Conservation (phyloP, 1,284 basidiomycete genomes). For the Cystobasidiaceae sp. region DNA sequence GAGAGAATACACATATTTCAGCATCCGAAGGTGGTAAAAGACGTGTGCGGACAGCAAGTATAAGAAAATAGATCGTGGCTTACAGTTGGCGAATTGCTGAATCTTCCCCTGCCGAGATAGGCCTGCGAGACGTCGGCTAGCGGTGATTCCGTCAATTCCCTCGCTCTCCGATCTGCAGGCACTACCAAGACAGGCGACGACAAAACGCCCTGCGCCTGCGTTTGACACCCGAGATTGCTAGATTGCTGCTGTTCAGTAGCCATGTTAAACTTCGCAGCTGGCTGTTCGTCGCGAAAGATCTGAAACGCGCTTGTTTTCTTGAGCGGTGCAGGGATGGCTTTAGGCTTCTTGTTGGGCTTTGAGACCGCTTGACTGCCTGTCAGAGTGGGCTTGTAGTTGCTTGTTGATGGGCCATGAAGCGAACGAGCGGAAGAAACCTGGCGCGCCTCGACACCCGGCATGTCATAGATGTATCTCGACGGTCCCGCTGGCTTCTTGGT, state of each 20-base stretch:
- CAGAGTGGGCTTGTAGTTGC: background rate
- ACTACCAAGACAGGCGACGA: background rate
- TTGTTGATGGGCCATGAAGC: background rate
- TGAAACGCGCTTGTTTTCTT: background rate
- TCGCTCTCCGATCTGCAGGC: background rate
- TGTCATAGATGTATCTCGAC: slow-evolving; percentile 12
- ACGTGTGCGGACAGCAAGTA: too few relatives aligned
- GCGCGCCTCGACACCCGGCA: background rate
- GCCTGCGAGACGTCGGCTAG: slow-evolving; percentile 17
- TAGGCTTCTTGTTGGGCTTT: slow-evolving; percentile 3
- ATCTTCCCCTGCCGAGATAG: slow-evolving; percentile 1
- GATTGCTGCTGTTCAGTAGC: background rate
- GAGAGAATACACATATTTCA: background rate
- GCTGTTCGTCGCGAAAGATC: background rate
- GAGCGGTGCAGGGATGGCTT: background rate
- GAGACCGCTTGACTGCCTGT: background rate
- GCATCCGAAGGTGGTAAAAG: background rate
- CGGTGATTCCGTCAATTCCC: slow-evolving; percentile 12
- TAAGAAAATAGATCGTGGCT: background rate
- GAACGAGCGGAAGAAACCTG: background rate
- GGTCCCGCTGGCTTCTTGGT: background rate
- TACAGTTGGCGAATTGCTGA: slow-evolving; percentile 11
- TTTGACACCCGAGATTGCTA: too few relatives aligned
- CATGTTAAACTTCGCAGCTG: background rate
- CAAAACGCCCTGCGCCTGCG: too few relatives aligned